Evolutionary conservation across 768 basidiomycete genomes (phyloP).

Genomic region (Naganishia vishniacii): DNA sequence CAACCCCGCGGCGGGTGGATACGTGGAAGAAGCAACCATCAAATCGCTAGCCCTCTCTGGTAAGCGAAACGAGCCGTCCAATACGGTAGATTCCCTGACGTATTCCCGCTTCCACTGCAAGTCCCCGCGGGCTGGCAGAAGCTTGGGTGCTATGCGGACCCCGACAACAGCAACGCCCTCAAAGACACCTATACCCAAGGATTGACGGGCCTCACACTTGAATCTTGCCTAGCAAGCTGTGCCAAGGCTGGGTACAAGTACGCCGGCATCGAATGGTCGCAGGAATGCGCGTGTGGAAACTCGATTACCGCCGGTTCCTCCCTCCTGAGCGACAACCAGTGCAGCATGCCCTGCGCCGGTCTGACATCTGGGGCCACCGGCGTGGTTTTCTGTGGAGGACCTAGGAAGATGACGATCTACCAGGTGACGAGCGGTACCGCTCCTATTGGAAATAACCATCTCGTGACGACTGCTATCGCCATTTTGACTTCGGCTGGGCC

Average conservation of each 20-base stretch:
- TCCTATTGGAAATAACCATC: slow-evolving; percentile 17
- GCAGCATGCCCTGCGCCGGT: slow-evolving; percentile 43
- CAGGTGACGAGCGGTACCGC: slow-evolving; percentile 31
- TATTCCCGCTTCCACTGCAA: not conserved
- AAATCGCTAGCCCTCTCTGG: slow-evolving; percentile 1
- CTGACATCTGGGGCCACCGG: slow-evolving; percentile 44
- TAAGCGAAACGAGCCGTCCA: not conserved
- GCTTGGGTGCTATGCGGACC: slow-evolving; percentile 48
- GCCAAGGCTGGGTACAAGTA: slow-evolving; percentile 52
- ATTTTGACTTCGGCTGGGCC: not conserved
- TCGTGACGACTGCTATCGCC: not conserved
- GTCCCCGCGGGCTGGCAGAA: slow-evolving; percentile 42
- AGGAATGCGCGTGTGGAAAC: slow-evolving; percentile 54
- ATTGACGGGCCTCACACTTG: slow-evolving; percentile 54
- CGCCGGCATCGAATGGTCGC: slow-evolving; percentile 25
- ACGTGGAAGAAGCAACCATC: slow-evolving; percentile 6
- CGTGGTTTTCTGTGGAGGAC: slow-evolving; percentile 30
- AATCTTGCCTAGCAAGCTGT: slow-evolving; percentile 63
- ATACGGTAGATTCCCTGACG: not conserved
- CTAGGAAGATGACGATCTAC: slow-evolving; percentile 39
- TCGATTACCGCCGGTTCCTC: slow-evolving; percentile 55
- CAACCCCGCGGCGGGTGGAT: slow-evolving; percentile 30
- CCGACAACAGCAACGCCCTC: slow-evolving; percentile 40
- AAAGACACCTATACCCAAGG: slow-evolving; percentile 46
- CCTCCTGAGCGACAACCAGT: slow-evolving; percentile 33